Base-by-base conservation (phyloP, 139 green algal species). In the Chlamydomonas asymmetrica region DNA sequence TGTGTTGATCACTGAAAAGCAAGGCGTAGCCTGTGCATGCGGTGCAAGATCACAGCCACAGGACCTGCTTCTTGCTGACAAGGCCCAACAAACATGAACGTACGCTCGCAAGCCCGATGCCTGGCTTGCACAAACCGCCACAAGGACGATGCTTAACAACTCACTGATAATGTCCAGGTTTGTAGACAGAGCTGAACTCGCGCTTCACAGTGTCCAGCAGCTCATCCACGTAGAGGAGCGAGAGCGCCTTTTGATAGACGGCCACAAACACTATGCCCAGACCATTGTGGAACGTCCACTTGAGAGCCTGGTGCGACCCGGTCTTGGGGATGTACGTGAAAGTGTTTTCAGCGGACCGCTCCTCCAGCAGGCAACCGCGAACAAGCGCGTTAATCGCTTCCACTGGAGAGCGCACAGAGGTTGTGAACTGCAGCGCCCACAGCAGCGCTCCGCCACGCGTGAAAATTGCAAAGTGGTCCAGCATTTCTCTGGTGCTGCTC, bases 181-280 rank as follows among this genome's bases (percentile, higher is more conserved):
- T 81, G 57, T 88, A 80, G 0, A 72, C n/a, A 16, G 63, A 25
- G 16, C 64, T 50, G 66, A 95, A 97, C n/a, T 91, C 82, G 10
- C 79, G 71, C 57, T 91, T 91, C 1, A 93, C 73, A 7, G 62
- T 45, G n/a, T 86, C 65, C 66, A 98, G 84, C 64, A 98, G 83
- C 61, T 92, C 85, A 45, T 97, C 93, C 32, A 98, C 92, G 72
- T 98, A 98, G 52, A 92, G 74, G 23, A 99, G 83, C 57, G 91
- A 93, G 6, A 97, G 80, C 23, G 96, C 83, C 57, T 92, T 88
- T 54, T 98, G 93, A 77, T 99, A 98, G 5, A 97, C 95, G 0
- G 94, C 96, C 49, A 98, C 96, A 85, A 98, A 99, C 40, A 99
- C 92, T 3, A 99, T 82, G 9, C 90, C 94, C 56, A 99, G 79